These are phyloP conservation scores for Entonaema liquescens DNA, from an alignment of 495 filamentous ascomycete species.

Conservation along the genomic window DNA sequence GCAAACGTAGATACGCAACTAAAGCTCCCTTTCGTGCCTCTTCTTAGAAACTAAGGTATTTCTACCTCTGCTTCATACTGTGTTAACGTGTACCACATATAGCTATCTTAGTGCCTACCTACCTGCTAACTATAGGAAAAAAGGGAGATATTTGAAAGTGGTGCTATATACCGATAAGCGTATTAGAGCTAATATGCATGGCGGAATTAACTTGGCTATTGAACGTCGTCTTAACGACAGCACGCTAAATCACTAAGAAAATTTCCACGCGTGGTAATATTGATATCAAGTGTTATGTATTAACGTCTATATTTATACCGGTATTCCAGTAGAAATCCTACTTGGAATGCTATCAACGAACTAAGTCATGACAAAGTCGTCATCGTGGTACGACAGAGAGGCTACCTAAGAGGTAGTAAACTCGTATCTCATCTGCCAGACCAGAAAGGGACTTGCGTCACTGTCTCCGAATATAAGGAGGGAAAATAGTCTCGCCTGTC, in stretches of 20 bases:
- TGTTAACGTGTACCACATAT: conserved; percentile 1
- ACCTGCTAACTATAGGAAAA: not conserved
- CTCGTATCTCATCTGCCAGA: conserved; percentile 18
- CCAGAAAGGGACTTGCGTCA: conserved; percentile 35
- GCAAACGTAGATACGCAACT: conserved; percentile 5
- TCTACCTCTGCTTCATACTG: not conserved
- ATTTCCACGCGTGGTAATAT: not conserved
- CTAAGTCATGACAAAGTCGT: conserved; percentile 12
- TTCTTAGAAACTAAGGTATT: not conserved
- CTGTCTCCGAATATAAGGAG: conserved; percentile 23
- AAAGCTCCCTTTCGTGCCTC: not conserved
- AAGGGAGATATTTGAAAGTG: not conserved
- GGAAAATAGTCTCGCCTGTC: conserved; percentile 20
- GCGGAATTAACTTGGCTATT: no score
- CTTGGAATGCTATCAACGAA: conserved; percentile 18
- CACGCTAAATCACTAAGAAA: no score
- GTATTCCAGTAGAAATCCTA: conserved; percentile 11
- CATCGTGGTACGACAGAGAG: conserved; percentile 5
- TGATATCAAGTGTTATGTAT: conserved; percentile 19
- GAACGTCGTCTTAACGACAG: no score
- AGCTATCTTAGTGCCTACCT: not conserved
- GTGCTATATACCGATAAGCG: not conserved
- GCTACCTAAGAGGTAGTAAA: conserved; percentile 14
- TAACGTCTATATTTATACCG: conserved; percentile 33
- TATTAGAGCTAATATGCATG: not conserved